These are phyloP conservation scores for Globisporangium okanoganense DNA, from an alignment of 352 stramenopile genomes.

Conservation along the genomic window DNA sequence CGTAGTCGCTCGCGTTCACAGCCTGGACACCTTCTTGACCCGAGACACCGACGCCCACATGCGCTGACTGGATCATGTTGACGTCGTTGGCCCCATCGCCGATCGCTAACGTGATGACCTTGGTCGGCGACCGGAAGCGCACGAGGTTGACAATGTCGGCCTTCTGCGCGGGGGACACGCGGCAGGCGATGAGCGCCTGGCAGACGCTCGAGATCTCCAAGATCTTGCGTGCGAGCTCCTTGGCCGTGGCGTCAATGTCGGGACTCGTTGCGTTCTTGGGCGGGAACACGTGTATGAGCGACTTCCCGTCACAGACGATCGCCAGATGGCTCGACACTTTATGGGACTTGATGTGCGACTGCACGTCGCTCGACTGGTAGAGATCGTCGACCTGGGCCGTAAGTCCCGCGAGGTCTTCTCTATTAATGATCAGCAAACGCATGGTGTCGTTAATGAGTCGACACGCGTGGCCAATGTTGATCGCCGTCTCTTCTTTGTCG, in stretches of 20 bases:
- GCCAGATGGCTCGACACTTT: conserved; percentile 49
- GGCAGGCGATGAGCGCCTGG: conserved; percentile 72
- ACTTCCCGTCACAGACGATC: conserved; percentile 68
- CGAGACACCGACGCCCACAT: conserved; percentile 93
- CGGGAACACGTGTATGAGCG: conserved; percentile 68
- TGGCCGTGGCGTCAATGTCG: conserved; percentile 30
- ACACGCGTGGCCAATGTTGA: conserved; percentile 89
- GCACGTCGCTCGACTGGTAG: conserved; percentile 41
- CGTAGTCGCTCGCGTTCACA: conserved; percentile 91
- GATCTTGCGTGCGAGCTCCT: conserved; percentile 49
- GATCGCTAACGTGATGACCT: conserved; percentile 88
- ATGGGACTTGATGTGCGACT: conserved; percentile 34
- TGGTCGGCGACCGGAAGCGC: conserved; percentile 38
- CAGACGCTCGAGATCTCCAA: conserved; percentile 58
- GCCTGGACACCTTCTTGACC: conserved; percentile 90
- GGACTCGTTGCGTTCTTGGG: conserved; percentile 32
- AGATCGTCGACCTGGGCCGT: conserved; percentile 47
- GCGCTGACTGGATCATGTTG: conserved; percentile 93
- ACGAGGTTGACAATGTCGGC: conserved; percentile 77
- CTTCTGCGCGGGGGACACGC: conserved; percentile 82
- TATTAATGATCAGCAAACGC: conserved; percentile 48
- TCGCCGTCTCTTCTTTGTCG: conserved; percentile 94
- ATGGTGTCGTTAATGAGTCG: conserved; percentile 67
- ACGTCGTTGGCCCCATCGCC: conserved; percentile 95
- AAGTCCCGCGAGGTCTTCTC: conserved; percentile 39